Evolutionary conservation across 148 eudicot genomes (phyloP), one percentile per base, ranked within the genome.

Genomic region (Fallopia convolvulus): DNA sequence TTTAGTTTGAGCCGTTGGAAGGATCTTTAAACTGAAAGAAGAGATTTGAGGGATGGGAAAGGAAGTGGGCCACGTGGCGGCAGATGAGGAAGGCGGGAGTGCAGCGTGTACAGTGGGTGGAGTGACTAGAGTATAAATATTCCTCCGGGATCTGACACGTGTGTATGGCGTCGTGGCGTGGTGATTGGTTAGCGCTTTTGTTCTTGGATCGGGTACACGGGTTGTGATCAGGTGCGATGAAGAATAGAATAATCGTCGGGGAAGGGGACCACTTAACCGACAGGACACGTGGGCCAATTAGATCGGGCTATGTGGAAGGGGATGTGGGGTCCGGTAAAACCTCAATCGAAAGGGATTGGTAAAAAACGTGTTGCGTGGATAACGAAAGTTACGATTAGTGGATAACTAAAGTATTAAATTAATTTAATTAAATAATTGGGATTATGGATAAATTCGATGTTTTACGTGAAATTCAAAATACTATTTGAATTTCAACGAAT

Each of bases 21-120:
- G 32, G 50, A 26, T 9, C 32, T 20, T 44, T 73, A 42, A 42
- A 73, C 55, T 46, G 55, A 73, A 48, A 15, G 26, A 49, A 72
- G 50, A 72, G 44, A 39, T 39, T 36, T 70, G 48, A 21, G 21
- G 42, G 6, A 14, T 42, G 7, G 49, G 74, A 0, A 18, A 72
- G 36, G 50, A 72, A 7, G 72, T 68, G 72, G 72, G 75, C 50
- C 75, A 73, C 75, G 75, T 73, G 55, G 75, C 75, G 75, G 55
- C 11, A 46, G 55, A 73, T 46, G 75, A 73, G 75, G 75, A 73
- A 48, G 75, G 32, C 15, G 55, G 75, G 20, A 68, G 74, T 72
- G 50, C 26, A 72, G 74, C 74, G 74, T 72, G 74, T 42, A 72
- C 13, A 41, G 26, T 72, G 74, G 20, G 15, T n/a, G 30, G 74